Base-by-base conservation (phyloP, 305 asterid species). In the Fraxinus floribunda region DNA sequence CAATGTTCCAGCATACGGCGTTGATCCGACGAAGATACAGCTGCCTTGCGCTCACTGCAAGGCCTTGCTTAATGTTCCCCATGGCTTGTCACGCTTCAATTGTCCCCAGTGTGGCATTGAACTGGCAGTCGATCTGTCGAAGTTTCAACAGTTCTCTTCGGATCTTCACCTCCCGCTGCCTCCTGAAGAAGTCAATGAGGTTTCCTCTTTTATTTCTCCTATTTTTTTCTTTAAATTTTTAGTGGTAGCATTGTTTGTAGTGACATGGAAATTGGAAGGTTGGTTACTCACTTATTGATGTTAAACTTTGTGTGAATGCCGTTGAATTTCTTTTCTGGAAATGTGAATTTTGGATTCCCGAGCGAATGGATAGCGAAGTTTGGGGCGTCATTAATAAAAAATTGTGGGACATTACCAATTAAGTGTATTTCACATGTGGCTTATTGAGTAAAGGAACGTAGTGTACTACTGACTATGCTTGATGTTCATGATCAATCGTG, bases 1-100 rank as follows among this genome's bases (percentile, higher is more conserved):
- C 87, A 85, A 57, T 80, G 91, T 90, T 20, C 89, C 91, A 13
- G 94, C 99, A 18, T 97, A 90, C 76, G 97, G 98, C 86, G 90
- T 94, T 88, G 98, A 94, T 88, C 98, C 98, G 49, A 90, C 95
- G 24, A 96, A 94, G 98, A 94, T 96, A 94, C 98, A 94, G 92
- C 89, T 94, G 4, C 97, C 99, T 0, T 96, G 98, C 79, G 92
- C 91, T 73, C 87, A 94, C 87, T 96, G 99, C 89, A 94, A 94
- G 87, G 98, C 99, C 57, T 87, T 93, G 85, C 94, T 94, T 76
- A 96, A 94, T 78, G 98, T 94, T 16, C 98, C 99, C 18, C 97
- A 92, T 72, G 99, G 99, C 5, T 86, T 96, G 70, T 84, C 94
- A 36, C 93, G 93, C 84, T 92, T 96, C 85, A 90, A 88, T 78